Percentiles rank a stretch among this genome's conserved stretches.
Conservation (phyloP, 2,329 filamentous ascomycete species). For the Penicillium sp. region DNA sequence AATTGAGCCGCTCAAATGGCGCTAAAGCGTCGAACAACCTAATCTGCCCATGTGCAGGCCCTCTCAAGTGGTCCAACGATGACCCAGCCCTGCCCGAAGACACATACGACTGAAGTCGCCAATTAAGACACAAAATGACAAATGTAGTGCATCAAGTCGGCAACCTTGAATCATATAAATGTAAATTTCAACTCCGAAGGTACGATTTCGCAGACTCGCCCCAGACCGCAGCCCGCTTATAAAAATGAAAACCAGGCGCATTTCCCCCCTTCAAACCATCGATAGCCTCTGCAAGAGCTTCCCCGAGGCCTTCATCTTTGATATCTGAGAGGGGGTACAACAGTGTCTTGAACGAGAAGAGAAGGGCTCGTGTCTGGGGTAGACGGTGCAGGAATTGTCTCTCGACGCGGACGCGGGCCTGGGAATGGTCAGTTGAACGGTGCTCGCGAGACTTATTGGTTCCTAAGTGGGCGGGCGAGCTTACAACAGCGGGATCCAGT, state of each 20-base stretch:
- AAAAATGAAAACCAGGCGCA: constrained; percentile 59
- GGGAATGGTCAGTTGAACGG: too few species aligned
- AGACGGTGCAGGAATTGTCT: constrained; percentile 24
- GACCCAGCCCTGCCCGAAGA: too few species aligned
- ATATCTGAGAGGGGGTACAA: constrained; percentile 38
- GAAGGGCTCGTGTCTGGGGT: constrained; percentile 17
- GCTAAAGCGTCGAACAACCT: too few species aligned
- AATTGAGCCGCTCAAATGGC: too few species aligned
- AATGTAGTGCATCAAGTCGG: background rate
- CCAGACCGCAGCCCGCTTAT: constrained; percentile 62
- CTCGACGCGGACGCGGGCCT: constrained; percentile 17
- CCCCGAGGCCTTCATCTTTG: constrained; percentile 58
- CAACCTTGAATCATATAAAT: background rate
- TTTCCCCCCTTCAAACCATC: constrained; percentile 61
- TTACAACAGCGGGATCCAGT: constrained; percentile 7
- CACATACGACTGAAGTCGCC: too few species aligned
- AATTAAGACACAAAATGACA: background rate
- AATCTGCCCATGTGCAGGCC: too few species aligned
- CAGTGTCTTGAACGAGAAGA: constrained; percentile 28
- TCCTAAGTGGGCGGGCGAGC: background rate
- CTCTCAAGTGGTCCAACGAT: too few species aligned
- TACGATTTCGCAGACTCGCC: constrained; percentile 57
- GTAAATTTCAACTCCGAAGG: constrained; percentile 36
- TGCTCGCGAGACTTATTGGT: too few species aligned
- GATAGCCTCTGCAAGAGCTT: constrained; percentile 58